Conservation (phyloP, 192 early-diverging fungal species). For the Gryganskiella cystojenkinii region DNA sequence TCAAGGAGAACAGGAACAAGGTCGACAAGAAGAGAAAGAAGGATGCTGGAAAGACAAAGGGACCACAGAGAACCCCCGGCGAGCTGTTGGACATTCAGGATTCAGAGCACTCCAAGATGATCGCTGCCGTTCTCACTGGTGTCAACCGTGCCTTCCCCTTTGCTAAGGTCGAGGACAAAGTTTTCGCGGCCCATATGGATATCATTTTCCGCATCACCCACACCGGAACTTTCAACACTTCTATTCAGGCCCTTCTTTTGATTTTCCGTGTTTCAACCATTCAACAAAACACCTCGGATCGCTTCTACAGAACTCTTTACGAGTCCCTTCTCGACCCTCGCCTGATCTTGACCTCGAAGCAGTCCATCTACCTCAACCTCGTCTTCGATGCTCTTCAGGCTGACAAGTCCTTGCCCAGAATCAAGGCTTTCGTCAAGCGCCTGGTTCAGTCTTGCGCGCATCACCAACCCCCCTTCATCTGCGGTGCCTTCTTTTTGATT, state of each 20-base stretch:
- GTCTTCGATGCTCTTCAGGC: conserved; percentile 85
- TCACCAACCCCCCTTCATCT: conserved; percentile 85
- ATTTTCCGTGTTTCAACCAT: conserved; percentile 78
- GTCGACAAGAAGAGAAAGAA: conserved; percentile 65
- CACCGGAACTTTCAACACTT: conserved; percentile 89
- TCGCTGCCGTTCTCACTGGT: conserved; percentile 92
- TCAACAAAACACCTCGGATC: conserved; percentile 70
- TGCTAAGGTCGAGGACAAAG: conserved; percentile 80
- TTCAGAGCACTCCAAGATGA: conserved; percentile 80
- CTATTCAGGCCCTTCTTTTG: conserved; percentile 92
- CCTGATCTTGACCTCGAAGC: conserved; percentile 81
- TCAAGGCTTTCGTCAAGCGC: conserved; percentile 91
- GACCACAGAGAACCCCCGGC: conserved; percentile 41
- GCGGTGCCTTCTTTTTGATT: conserved; percentile 85
- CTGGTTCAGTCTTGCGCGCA: conserved; percentile 81
- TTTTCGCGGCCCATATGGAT: conserved; percentile 83
- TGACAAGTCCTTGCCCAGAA: conserved; percentile 73
- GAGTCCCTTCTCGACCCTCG: conserved; percentile 88
- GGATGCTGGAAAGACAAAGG: conserved; percentile 52
- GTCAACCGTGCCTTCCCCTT: conserved; percentile 96
- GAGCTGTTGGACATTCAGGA: conserved; percentile 62
- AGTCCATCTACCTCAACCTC: conserved; percentile 94
- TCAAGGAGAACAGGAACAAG: conserved; percentile 55
- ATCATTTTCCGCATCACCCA: conserved; percentile 94
- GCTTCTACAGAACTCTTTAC: conserved; percentile 93